These are phyloP conservation scores for Thielaviopsis cerberus DNA, from an alignment of 2,329 filamentous ascomycete species.

Conservation along the genomic window DNA sequence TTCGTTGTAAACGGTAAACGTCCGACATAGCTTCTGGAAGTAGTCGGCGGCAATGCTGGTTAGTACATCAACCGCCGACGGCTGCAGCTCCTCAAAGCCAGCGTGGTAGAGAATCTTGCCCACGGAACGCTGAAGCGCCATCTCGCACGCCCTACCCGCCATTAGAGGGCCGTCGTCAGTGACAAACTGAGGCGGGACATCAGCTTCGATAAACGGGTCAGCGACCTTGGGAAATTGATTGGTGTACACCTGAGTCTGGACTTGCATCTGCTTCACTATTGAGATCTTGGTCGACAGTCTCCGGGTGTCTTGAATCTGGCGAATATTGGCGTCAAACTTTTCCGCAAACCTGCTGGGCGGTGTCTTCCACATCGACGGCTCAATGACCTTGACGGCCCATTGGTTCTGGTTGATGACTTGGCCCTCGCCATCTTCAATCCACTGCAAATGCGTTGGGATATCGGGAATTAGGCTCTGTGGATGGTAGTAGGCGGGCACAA, in stretches of 20 bases:
- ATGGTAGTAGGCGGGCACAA: slow-evolving; percentile 90
- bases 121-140: slow-evolving; percentile 74
- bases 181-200: slow-evolving; percentile 75
- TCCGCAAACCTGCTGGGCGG: slow-evolving; percentile 55
- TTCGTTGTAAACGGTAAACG: slow-evolving; percentile 68
- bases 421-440: slow-evolving; percentile 78
- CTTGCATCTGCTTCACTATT: slow-evolving; percentile 98
- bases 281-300: slow-evolving; percentile 93
- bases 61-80: slow-evolving; percentile 74
- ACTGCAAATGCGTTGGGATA: slow-evolving; percentile 57
- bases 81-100: slow-evolving; percentile 92
- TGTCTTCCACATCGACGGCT: slow-evolving; percentile 54
- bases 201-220: slow-evolving; percentile 69
- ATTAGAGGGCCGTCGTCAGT: slow-evolving; percentile 79
- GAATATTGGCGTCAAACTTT: slow-evolving; percentile 78
- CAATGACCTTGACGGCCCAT: slow-evolving; percentile 63
- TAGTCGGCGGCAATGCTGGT: slow-evolving; percentile 82
- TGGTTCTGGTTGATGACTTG: slow-evolving; percentile 76
- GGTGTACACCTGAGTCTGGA: slow-evolving; percentile 90
- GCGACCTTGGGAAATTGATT: slow-evolving; percentile 98
- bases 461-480: slow-evolving; percentile 71
- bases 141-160: slow-evolving; percentile 61
- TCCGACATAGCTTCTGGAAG: slow-evolving; percentile 65
- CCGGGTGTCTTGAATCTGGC: slow-evolving; percentile 88
- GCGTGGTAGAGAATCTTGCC: slow-evolving; percentile 91